These are phyloP conservation scores for Gossypium raimondii DNA, from an alignment of 345 rosid genomes.

Conservation along the genomic window DNA sequence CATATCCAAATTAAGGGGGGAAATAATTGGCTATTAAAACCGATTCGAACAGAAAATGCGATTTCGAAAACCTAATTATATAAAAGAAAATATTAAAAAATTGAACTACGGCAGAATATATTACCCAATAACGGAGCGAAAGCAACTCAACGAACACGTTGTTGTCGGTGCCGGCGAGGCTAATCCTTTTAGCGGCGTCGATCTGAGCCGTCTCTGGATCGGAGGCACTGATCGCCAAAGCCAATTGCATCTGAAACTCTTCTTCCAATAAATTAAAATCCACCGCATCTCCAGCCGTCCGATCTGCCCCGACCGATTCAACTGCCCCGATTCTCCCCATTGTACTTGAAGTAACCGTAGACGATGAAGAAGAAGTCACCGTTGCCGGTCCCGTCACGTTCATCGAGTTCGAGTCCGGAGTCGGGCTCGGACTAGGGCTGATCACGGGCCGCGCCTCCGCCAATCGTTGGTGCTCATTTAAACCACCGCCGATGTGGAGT, in stretches of 20 bases:
- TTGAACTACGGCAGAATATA: constrained; percentile 7
- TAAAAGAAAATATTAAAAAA: constrained; percentile 1
- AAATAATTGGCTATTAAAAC: background rate
- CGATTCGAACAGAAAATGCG: background rate
- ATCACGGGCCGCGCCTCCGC: constrained; percentile 36
- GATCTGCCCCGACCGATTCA: constrained; percentile 48
- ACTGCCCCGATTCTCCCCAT: constrained; percentile 44
- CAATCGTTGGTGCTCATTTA: constrained; percentile 52
- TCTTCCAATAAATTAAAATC: constrained; percentile 84
- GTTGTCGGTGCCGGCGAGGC: constrained; percentile 56
- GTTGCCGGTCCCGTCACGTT: constrained; percentile 23
- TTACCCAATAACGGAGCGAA: constrained; percentile 86
- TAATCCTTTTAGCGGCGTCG: constrained; percentile 92
- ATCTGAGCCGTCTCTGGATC: constrained; percentile 91
- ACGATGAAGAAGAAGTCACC: constrained; percentile 25
- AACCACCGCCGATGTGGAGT: constrained; percentile 86
- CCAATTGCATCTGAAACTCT: constrained; percentile 92
- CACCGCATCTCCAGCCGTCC: constrained; percentile 26
- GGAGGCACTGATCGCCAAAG: constrained; percentile 93
- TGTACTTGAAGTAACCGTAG: constrained; percentile 35
- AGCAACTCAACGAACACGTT: constrained; percentile 59
- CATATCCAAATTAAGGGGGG: background rate
- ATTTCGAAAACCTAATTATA: constrained; percentile 6
- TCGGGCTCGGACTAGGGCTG: constrained; percentile 33
- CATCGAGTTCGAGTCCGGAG: constrained; percentile 27